phyloP scores from a whole-genome alignment of 106 monocot genomes.

The Platanthera guangdongensis region DNA sequence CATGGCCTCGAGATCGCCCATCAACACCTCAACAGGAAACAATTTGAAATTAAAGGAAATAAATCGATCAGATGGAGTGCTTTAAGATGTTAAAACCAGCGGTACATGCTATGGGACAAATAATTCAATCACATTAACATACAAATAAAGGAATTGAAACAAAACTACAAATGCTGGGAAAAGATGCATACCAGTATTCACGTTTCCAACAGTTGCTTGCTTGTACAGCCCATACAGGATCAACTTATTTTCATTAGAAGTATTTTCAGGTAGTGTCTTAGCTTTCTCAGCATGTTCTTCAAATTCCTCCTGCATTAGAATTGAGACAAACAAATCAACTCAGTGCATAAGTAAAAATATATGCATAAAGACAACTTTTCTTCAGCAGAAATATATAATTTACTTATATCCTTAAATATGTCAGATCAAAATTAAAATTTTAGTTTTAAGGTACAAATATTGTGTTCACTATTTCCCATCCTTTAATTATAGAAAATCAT shows the following conservation, averaged over 20 bases:
- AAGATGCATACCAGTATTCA: conserved; percentile 52
- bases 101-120: no score
- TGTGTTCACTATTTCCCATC: not conserved
- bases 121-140: no score
- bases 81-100: not conserved
- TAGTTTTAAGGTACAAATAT: not conserved
- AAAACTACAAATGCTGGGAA: not conserved
- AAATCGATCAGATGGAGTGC: not conserved
- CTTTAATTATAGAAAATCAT: not conserved
- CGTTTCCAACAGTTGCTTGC: conserved; percentile 72
- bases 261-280: conserved; percentile 49
- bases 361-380: no score
- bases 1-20: no score
- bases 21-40: no score
- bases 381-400: no score
- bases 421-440: no score
- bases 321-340: not conserved
- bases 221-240: conserved; percentile 77
- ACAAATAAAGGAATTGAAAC: not conserved
- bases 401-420: no score
- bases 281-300: conserved; percentile 76
- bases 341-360: not conserved
- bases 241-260: conserved; percentile 48
- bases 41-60: not conserved
- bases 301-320: conserved; percentile 63